Base-by-base conservation (phyloP, 2,329 filamentous ascomycete genomes). In the Arachnopeziza araneosa region DNA sequence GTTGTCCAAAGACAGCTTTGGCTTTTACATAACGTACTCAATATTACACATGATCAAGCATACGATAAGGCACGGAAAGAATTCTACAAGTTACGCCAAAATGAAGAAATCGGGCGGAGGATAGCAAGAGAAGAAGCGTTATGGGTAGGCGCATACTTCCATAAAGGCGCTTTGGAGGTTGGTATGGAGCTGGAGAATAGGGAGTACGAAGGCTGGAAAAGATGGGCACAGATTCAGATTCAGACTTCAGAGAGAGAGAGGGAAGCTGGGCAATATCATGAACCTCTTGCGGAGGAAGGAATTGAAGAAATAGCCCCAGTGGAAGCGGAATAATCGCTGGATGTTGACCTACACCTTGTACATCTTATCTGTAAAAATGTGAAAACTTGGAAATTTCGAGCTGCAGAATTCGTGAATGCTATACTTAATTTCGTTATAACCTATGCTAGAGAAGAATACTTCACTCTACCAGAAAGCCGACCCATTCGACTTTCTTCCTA, bases 1-100 rank as follows among this genome's bases (percentile, higher is more conserved):
- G 95, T 98, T 61, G 86, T 98, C 9, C 93, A 98, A 76, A 87
- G 93, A 64, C 93, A 98, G 73, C 73, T 95, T 61, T 96, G 87
- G 83, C 82, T 98, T 62, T 90, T 96, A 78, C 76, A 89, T 57
- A 84, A 84, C 64, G 69, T 80, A 9, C 76, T 74, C 7, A 77
- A 79, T 56, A 81, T 90, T 72, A 81, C 79, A 55, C 83, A 83
- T 72, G 79, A 81, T 50, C 75, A 83, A 66, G 92, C 95, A 32
- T 99, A 99, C 78, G 93, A 98, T 75, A 78, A 80, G 58, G 92
- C 90, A 8, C 89, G 95, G 61, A 88, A 87, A 66, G 93, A 99
- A 74, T 96, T 98, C 76, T 99, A 99, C 78, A 79, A 82, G 52
- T 76, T 93, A 64, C 88, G 95, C 61, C 88, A 96, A 68, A 80